These are phyloP conservation scores for Myriosclerotinia scirpicola DNA, from an alignment of 2,329 filamentous ascomycete species.

Conservation along the genomic window DNA sequence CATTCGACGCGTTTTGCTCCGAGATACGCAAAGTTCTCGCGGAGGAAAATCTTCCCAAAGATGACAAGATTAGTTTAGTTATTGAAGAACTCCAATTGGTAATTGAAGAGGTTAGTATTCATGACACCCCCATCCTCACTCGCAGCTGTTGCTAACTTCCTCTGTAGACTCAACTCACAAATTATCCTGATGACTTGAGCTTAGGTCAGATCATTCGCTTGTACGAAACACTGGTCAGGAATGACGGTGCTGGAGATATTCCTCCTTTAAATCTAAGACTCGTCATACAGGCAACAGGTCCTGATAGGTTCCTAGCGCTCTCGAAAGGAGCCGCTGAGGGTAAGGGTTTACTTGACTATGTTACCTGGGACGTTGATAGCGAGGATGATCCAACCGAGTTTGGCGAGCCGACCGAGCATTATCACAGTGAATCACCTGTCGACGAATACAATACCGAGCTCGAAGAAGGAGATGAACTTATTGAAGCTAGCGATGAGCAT, in stretches of 20 bases:
- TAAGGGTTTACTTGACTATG: conserved; percentile 46
- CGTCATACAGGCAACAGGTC: conserved; percentile 53
- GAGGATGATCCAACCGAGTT: conserved; percentile 31
- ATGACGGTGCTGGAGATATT: conserved; percentile 55
- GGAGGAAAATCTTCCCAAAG: conserved; percentile 51
- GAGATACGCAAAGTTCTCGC: conserved; percentile 55
- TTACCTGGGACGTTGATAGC: conserved; percentile 35
- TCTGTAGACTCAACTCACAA: conserved; percentile 47
- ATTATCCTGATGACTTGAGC: conserved; percentile 49
- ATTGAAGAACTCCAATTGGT: conserved; percentile 56
- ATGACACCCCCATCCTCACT: not conserved
- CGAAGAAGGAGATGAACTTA: not conserved
- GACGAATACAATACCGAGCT: not conserved
- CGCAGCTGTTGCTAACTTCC: conserved; percentile 36
- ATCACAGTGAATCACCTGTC: conserved; percentile 14
- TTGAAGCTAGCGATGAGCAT: not conserved
- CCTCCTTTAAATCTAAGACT: conserved; percentile 60
- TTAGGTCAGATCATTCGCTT: conserved; percentile 59
- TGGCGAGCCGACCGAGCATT: conserved; percentile 20
- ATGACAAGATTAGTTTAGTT: conserved; percentile 57
- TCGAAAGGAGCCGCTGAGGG: conserved; percentile 54
- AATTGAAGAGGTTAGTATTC: conserved; percentile 54
- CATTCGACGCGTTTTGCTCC: conserved; percentile 55
- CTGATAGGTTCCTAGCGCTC: conserved; percentile 53
- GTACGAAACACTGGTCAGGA: conserved; percentile 57